Evolutionary conservation across 495 filamentous ascomycete genomes (phyloP), one percentile per base, ranked within the genome.

Genomic region (Aspergillus kassunensis): DNA sequence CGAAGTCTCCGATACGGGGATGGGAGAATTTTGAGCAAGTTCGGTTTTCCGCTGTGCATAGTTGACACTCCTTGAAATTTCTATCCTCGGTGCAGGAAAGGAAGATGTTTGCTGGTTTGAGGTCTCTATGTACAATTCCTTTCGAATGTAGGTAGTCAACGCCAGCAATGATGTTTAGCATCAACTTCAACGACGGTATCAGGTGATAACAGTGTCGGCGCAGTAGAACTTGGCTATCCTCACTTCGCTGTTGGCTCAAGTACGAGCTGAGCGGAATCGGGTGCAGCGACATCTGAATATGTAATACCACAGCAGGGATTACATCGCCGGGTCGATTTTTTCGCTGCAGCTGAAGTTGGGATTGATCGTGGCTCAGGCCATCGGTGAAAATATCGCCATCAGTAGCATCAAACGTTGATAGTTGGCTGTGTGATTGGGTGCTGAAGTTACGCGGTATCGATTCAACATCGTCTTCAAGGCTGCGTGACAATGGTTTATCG

Each of bases 61-160:
- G 35, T 24, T 30, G 24, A 46, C 73, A 75, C 10, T 35, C 60
- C 3, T 67, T 53, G 30, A 54, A 20, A 6, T 56, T 44, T 11
- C 46, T 54, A 9, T 48, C 60, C 24, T 75, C 71, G 0, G 66
- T 60, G 18, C 57, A 50, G 11, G 66, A 75, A 24, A 87, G 72
- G 40, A 89, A 78, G 10, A 89, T 80, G 46, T 89, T 89, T 13
- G 85, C 86, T 0, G 84, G 86, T 60, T 89, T 89, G 34, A 89
- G 64, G 57, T 89, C 86, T 4, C 86, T 72, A 58, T 89, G 86
- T 2, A 81, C 80, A 53, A 89, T 81, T 4, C 69, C 68, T 20
- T 77, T 73, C 0, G 71, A 67, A 51, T 89, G 85, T 10, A 88
- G 66, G 58, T 88, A 85, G 41, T 82, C 73, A 8, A 89, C 74